Evolutionary conservation across 176 grass and related monocot species (phyloP).

Genomic region (Avena atlantica): DNA sequence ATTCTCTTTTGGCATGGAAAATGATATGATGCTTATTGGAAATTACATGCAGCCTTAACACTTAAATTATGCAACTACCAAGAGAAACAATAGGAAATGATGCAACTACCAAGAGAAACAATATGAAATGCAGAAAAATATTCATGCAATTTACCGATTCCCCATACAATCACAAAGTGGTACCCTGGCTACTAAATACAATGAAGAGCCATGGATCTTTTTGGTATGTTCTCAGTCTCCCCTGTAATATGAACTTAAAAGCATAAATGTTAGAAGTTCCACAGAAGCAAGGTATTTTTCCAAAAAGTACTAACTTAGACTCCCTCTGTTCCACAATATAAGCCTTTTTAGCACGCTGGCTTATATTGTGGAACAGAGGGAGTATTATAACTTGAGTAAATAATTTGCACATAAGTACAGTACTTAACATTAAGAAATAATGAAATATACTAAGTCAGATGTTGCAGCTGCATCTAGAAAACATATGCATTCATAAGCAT

Average conservation of each 20-base stretch:
- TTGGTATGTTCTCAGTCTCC: conserved; percentile 7
- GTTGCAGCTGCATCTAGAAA: conserved; percentile 23
- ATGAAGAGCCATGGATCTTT: conserved; percentile 23
- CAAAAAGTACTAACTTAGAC: neutral
- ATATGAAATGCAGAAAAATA: conserved; percentile 15
- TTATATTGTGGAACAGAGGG: too few species aligned
- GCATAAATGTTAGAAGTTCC: conserved; percentile 29
- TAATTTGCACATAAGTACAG: too few species aligned
- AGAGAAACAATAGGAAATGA: conserved; percentile 15
- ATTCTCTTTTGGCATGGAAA: neutral
- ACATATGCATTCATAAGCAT: conserved; percentile 19
- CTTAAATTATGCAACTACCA: conserved; percentile 17
- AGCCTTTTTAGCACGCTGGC: too few species aligned
- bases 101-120: conserved; percentile 13
- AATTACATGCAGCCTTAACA: conserved; percentile 14
- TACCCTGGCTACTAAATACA: conserved; percentile 22
- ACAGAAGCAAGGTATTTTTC: conserved; percentile 1
- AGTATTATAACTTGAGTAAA: too few species aligned
- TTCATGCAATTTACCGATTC: conserved; percentile 20
- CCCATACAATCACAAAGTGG: neutral
- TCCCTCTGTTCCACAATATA: too few species aligned
- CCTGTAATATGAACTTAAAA: conserved; percentile 33
- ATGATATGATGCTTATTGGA: conserved; percentile 22
- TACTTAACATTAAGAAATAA: too few species aligned
- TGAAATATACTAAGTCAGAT: too few species aligned